These are phyloP conservation scores for Claviceps africana DNA, from an alignment of 2,329 filamentous ascomycete genomes.

Conservation along the genomic window DNA sequence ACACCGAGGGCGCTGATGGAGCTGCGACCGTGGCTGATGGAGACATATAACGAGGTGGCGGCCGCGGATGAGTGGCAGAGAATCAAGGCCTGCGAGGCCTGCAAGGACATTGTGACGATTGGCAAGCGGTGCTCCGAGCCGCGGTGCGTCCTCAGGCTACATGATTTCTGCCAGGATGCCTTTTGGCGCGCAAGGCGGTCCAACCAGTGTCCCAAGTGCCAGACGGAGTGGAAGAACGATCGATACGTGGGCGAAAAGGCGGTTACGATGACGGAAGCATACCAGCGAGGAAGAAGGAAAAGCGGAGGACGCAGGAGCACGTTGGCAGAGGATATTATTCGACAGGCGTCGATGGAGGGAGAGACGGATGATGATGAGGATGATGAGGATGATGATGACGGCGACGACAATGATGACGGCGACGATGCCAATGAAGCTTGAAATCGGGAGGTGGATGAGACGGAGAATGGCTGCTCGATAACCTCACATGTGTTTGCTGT, in stretches of 20 bases:
- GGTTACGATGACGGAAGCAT: conserved; percentile 38
- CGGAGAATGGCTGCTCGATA: background rate
- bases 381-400: background rate
- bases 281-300: conserved; percentile 28
- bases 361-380: background rate
- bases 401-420: background rate
- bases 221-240: conserved; percentile 32
- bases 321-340: conserved; percentile 22
- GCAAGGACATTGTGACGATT: conserved; percentile 76
- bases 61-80: conserved; percentile 48
- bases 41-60: conserved; percentile 71
- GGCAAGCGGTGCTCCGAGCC: conserved; percentile 62
- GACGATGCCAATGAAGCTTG: background rate
- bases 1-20: conserved; percentile 72
- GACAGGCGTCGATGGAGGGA: conserved; percentile 10
- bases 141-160: conserved; percentile 56
- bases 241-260: conserved; percentile 43
- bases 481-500: background rate
- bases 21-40: conserved; percentile 68
- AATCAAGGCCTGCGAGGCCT: conserved; percentile 79
- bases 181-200: conserved; percentile 55
- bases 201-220: conserved; percentile 51
- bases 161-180: conserved; percentile 60
- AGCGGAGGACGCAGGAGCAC: conserved; percentile 18
- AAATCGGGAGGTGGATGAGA: background rate